Conservation (phyloP, 495 filamentous ascomycete species). For the Xylaria venustula region DNA sequence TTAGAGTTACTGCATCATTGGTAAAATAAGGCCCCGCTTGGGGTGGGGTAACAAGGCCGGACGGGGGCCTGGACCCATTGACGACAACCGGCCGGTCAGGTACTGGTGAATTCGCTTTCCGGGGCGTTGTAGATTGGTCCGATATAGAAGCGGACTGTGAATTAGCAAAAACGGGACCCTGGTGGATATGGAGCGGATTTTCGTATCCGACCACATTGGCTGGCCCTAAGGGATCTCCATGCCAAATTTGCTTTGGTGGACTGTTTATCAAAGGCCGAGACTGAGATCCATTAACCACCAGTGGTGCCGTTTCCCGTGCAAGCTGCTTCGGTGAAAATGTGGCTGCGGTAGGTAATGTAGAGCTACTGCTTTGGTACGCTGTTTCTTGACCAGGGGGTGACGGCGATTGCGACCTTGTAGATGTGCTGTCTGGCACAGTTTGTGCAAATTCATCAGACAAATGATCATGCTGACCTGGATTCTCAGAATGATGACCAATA, state of each 20-base stretch:
- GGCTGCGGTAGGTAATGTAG: constrained; percentile 34
- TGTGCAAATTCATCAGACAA: constrained; percentile 52
- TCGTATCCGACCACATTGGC: constrained; percentile 31
- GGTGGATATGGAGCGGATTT: constrained; percentile 41
- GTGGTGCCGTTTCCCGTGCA: constrained; percentile 32
- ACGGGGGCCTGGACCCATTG: constrained; percentile 42
- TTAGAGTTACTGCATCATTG: constrained; percentile 15
- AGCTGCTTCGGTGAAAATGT: constrained; percentile 33
- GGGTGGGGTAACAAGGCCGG: constrained; percentile 3
- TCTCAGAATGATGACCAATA: constrained; percentile 27
- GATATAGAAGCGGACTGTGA: constrained; percentile 21
- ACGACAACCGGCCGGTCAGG: constrained; percentile 47
- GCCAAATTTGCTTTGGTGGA: constrained; percentile 22
- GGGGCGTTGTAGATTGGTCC: constrained; percentile 14
- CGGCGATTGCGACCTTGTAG: constrained; percentile 53
- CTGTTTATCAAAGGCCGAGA: constrained; percentile 23
- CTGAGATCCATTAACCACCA: constrained; percentile 48
- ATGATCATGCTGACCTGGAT: constrained; percentile 38
- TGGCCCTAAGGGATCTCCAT: constrained; percentile 23
- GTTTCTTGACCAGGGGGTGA: constrained; percentile 51
- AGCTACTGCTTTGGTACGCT: constrained; percentile 41
- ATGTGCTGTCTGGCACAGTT: constrained; percentile 50
- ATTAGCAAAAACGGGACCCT: constrained; percentile 24
- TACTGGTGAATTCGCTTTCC: constrained; percentile 26
- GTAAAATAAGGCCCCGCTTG: constrained; percentile 16